phyloP scores from a whole-genome alignment of 352 stramenopile genomes.

The Globisporangium alternatum region DNA sequence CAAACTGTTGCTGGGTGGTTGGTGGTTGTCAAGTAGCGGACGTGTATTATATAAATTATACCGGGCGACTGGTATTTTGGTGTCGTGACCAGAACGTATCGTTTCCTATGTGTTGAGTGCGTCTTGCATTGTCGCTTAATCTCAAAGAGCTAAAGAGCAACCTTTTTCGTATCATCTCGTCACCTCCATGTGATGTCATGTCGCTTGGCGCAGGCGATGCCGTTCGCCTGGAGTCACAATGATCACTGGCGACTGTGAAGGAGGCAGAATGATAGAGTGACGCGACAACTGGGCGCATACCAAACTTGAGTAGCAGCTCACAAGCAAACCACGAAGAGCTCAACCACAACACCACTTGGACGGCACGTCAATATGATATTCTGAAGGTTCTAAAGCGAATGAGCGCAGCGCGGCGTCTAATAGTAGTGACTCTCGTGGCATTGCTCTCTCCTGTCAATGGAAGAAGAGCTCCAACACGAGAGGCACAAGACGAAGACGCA shows the following conservation, averaged over 20 bases:
- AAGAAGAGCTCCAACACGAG: background rate
- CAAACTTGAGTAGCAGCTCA: no score
- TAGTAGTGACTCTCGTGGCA: background rate
- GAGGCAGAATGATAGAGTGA: background rate
- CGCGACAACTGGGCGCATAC: background rate
- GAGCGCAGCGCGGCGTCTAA: background rate
- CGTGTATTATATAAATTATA: slow-evolving; percentile 4
- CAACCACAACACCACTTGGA: background rate
- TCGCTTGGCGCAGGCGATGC: no score
- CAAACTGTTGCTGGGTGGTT: background rate
- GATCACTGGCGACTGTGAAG: background rate
- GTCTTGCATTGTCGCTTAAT: background rate
- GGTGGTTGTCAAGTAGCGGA: background rate
- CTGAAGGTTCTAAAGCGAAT: background rate
- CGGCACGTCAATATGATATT: background rate
- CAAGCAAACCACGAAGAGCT: background rate
- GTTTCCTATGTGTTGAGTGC: background rate
- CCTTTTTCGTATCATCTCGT: background rate
- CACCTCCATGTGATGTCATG: background rate
- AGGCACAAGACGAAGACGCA: background rate
- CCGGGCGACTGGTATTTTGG: background rate
- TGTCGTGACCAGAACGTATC: background rate
- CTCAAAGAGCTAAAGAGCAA: background rate
- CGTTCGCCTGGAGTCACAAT: background rate
- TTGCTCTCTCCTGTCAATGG: background rate